Percentiles rank a stretch among this genome's conserved stretches.
Evolutionary conservation across 2,329 filamentous ascomycete genomes (phyloP).

Genomic region (Stagonosporopsis rhizophila): DNA sequence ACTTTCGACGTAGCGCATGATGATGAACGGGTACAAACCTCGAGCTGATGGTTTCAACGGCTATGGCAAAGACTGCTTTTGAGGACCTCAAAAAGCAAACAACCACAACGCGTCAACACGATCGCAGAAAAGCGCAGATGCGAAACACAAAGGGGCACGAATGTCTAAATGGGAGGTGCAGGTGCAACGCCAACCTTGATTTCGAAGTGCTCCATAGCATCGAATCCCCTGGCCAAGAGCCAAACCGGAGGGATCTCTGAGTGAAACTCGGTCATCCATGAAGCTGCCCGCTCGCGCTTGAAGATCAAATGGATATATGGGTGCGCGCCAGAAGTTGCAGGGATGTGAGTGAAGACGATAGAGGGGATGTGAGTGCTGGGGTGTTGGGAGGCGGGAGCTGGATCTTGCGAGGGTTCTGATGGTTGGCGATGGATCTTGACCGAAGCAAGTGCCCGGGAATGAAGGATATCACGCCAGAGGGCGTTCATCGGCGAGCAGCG

Average conservation of each 20-base stretch:
- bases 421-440: constrained; percentile 32
- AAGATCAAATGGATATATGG: constrained; percentile 40
- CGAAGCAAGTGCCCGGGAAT: constrained; percentile 27
- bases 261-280: constrained; percentile 32
- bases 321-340: not conserved
- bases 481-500: constrained; percentile 32
- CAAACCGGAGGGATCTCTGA: constrained; percentile 23
- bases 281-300: constrained; percentile 25
- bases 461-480: constrained; percentile 34
- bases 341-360: not conserved
- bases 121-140: not conserved
- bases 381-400: too few species aligned
- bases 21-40: not conserved
- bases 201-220: constrained; percentile 36
- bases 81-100: not conserved
- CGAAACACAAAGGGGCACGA: too few species aligned
- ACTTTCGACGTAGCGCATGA: not conserved
- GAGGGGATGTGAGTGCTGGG: too few species aligned
- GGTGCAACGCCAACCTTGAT: constrained; percentile 34
- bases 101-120: not conserved
- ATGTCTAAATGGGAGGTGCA: not conserved
- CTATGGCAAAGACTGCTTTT: not conserved
- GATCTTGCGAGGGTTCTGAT: not conserved
- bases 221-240: constrained; percentile 33
- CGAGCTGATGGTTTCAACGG: not conserved